phyloP scores from a whole-genome alignment of 1,284 basidiomycete genomes.

The Mycena citricolor region DNA sequence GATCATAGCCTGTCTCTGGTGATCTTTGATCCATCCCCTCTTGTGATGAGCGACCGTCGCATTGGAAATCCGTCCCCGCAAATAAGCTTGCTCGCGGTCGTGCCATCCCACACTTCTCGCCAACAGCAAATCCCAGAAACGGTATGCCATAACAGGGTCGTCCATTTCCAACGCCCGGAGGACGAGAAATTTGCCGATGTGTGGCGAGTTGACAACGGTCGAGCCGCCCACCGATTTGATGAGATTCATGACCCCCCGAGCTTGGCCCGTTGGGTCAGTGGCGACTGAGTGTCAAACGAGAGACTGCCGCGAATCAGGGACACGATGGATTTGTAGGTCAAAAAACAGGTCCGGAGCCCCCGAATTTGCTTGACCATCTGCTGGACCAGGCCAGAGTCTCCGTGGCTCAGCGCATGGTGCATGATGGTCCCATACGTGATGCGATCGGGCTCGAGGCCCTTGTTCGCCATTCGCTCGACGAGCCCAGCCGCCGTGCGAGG shows the following conservation, averaged over 20 bases:
- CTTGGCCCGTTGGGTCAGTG: slow-evolving; percentile 30
- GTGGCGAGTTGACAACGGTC: slow-evolving; percentile 39
- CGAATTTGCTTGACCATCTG: slow-evolving; percentile 42
- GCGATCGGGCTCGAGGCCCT: slow-evolving; percentile 48
- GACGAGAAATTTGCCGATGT: slow-evolving; percentile 51
- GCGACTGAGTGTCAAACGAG: slow-evolving; percentile 24
- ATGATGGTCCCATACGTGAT: slow-evolving; percentile 61
- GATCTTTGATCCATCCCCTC: slow-evolving; percentile 31
- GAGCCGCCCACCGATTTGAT: slow-evolving; percentile 39
- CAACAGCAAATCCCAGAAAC: slow-evolving; percentile 57
- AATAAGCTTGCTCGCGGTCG: slow-evolving; percentile 42
- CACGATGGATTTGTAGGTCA: slow-evolving; percentile 49
- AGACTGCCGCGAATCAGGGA: slow-evolving; percentile 48
- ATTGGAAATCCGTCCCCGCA: slow-evolving; percentile 42
- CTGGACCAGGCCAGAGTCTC: slow-evolving; percentile 45
- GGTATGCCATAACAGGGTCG: slow-evolving; percentile 52
- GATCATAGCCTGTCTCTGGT: slow-evolving; percentile 37
- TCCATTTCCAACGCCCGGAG: slow-evolving; percentile 46
- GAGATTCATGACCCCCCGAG: slow-evolving; percentile 44
- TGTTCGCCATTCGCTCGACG: slow-evolving; percentile 47
- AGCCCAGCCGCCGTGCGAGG: slow-evolving; percentile 46
- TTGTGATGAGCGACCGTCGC: slow-evolving; percentile 34
- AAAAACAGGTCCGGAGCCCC: slow-evolving; percentile 31
- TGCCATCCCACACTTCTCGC: slow-evolving; percentile 47
- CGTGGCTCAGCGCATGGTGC: slow-evolving; percentile 49